A percentile compares a stretch with the other conserved stretches of the same genome.
Evolutionary conservation across 208 protist species (phyloP).

Genomic region (Ichthyophonus hoferi): DNA sequence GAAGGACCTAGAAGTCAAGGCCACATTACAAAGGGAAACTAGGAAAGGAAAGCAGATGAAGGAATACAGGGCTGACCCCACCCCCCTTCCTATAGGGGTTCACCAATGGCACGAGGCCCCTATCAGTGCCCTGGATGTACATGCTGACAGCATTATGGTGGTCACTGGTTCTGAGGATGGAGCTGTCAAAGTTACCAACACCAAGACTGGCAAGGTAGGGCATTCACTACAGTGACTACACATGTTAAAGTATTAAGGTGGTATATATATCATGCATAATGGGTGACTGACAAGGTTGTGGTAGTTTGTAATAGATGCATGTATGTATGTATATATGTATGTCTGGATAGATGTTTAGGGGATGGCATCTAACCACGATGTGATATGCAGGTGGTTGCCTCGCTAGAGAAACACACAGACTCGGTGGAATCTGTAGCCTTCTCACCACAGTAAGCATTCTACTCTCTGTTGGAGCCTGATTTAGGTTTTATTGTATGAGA

Average conservation of each 20-base stretch:
- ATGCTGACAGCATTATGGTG: slow-evolving; percentile 22
- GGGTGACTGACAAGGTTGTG: neutral
- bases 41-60: no score
- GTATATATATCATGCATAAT: neutral
- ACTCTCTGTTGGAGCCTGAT: neutral
- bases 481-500: no score
- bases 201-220: slow-evolving; percentile 3
- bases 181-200: neutral
- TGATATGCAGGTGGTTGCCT: neutral
- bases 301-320: neutral
- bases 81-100: no score
- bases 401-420: slow-evolving; percentile 17
- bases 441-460: neutral
- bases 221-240: neutral
- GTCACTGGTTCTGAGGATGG: slow-evolving; percentile 13
- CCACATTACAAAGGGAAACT: no score
- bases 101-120: slow-evolving; percentile 1
- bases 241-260: neutral
- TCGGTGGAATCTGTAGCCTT: neutral
- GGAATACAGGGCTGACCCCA: no score
- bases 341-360: neutral
- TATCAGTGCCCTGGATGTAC: neutral
- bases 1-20: no score
- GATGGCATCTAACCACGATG: no score
- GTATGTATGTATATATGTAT: neutral